Percentiles rank a stretch among this genome's conserved stretches.
These are phyloP conservation scores for Ophiostoma fasciatum DNA, from an alignment of 2,329 filamentous ascomycete species.

Conservation along the genomic window DNA sequence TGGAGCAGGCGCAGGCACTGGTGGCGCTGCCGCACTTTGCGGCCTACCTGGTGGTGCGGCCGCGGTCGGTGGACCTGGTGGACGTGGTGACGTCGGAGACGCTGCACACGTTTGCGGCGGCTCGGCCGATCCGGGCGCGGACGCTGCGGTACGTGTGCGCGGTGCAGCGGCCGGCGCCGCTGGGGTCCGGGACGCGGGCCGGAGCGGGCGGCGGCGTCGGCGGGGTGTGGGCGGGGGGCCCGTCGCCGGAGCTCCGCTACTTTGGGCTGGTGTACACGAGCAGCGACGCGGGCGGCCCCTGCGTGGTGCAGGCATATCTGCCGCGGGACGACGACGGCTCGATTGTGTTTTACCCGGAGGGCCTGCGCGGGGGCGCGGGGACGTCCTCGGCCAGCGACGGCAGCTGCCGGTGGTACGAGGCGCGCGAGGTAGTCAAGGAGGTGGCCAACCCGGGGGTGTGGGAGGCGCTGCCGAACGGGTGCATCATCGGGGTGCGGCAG, in stretches of 20 bases:
- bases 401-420: slow-evolving; percentile 36
- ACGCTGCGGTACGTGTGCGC: slow-evolving; percentile 47
- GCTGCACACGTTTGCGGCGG: slow-evolving; percentile 46
- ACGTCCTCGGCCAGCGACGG: slow-evolving; percentile 19
- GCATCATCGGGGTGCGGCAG: slow-evolving; percentile 47
- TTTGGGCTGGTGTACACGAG: slow-evolving; percentile 52
- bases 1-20: slow-evolving; percentile 37
- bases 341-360: slow-evolving; percentile 43
- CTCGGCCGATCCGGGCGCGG: slow-evolving; percentile 38
- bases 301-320: slow-evolving; percentile 49
- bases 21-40: slow-evolving; percentile 43
- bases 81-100: slow-evolving; percentile 40
- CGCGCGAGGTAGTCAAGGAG: slow-evolving; percentile 34
- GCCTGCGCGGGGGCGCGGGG: slow-evolving; percentile 18
- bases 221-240: slow-evolving; percentile 40
- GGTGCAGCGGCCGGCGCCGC: slow-evolving; percentile 31
- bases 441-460: slow-evolving; percentile 50
- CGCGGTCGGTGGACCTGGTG: slow-evolving; percentile 42
- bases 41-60: slow-evolving; percentile 44
- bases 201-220: slow-evolving; percentile 31
- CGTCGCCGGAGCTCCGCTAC: slow-evolving; percentile 43
- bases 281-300: slow-evolving; percentile 41
- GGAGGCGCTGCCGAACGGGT: slow-evolving; percentile 45
- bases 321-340: slow-evolving; percentile 36
- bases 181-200: slow-evolving; percentile 40